Conservation (phyloP, 31 red algal genomes). For the Odonthalia washingtoniensis region DNA sequence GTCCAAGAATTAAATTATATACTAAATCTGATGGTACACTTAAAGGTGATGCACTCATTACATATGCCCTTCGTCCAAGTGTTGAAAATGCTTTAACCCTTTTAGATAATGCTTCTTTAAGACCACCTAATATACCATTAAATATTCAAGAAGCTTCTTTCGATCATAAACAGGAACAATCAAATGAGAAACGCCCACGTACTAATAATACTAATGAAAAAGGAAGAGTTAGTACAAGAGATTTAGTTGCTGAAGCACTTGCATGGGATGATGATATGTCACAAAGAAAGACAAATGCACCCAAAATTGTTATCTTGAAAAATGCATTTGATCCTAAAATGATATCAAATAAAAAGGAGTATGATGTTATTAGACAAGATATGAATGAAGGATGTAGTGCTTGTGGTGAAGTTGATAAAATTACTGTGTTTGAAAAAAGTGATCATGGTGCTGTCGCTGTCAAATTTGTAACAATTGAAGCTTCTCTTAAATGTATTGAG, state of each 20-base stretch:
- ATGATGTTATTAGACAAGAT: constrained; percentile 63
- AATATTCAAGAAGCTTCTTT: constrained; percentile 33
- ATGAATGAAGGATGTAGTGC: constrained; percentile 66
- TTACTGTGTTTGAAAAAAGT: constrained; percentile 84
- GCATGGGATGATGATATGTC: constrained; percentile 65
- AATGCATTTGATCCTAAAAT: constrained; percentile 81
- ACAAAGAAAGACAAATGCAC: neutral
- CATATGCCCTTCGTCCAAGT: constrained; percentile 71
- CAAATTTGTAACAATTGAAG: constrained; percentile 57
- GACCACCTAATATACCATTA: constrained; percentile 1
- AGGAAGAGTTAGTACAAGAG: neutral
- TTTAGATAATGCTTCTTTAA: constrained; percentile 57
- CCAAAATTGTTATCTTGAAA: constrained; percentile 80
- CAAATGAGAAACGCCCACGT: neutral
- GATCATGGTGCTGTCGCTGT: constrained; percentile 75
- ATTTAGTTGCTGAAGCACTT: constrained; percentile 53
- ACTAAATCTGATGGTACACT: constrained; percentile 37
- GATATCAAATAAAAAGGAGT: constrained; percentile 36
- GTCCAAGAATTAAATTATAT: constrained; percentile 70
- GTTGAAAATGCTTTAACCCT: constrained; percentile 76
- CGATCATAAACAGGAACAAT: constrained; percentile 45
- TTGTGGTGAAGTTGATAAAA: constrained; percentile 72
- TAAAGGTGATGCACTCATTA: constrained; percentile 81
- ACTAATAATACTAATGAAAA: neutral
- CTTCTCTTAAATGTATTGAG: constrained; percentile 65